Evolutionary conservation across 176 grass and related monocot genomes (phyloP).

Genomic region (Carex parvula): DNA sequence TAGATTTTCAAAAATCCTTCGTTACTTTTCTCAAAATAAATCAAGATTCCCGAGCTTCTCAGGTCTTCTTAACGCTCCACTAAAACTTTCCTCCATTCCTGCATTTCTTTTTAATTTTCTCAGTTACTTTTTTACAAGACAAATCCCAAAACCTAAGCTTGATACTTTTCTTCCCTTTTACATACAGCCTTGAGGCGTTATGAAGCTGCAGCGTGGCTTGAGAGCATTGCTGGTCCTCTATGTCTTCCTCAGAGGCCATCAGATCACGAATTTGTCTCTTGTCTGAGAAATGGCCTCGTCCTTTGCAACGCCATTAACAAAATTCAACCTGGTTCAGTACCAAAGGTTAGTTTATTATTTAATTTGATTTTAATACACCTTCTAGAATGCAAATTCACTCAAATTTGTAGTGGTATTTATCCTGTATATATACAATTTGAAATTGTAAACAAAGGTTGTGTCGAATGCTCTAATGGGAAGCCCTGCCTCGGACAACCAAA

Average conservation of each 20-base stretch:
- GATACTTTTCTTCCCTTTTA: conserved; percentile 24
- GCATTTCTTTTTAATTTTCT: not conserved
- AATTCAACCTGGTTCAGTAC: conserved; percentile 54
- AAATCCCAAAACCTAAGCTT: not conserved
- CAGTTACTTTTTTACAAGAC: not conserved
- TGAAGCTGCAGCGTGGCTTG: conserved; percentile 69
- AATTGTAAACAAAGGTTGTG: conserved; percentile 27
- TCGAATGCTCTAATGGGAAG: conserved; percentile 23
- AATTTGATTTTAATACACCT: not conserved
- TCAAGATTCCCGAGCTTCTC: not conserved
- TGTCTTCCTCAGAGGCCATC: conserved; percentile 44
- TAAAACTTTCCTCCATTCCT: not conserved
- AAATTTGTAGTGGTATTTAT: not conserved
- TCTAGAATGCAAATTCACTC: not conserved
- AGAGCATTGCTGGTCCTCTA: conserved; percentile 48
- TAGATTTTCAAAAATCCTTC: not conserved
- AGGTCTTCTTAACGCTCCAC: not conserved
- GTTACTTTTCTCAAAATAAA: not conserved
- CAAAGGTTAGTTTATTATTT: conserved; percentile 40
- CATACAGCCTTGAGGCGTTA: conserved; percentile 61
- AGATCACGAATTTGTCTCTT: conserved; percentile 58
- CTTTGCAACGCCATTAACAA: conserved; percentile 86
- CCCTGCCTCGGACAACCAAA: conserved; percentile 54
- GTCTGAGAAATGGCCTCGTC: conserved; percentile 69
- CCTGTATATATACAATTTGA: not conserved